Evolutionary conservation across 169 alveolate species (phyloP).

Genomic region (Cryptosporidium ryanae): DNA sequence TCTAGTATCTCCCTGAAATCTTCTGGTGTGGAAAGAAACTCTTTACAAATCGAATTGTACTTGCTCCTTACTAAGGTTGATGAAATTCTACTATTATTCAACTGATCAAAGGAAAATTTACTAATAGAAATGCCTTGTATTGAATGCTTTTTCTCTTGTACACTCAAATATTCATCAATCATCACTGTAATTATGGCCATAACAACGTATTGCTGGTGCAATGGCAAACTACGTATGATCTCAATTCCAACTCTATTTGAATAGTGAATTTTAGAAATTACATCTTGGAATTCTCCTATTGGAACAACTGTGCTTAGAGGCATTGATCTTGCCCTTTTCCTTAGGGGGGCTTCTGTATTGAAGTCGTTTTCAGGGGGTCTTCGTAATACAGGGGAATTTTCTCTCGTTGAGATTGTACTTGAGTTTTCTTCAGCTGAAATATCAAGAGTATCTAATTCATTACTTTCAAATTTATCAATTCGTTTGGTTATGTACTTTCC

Average conservation of each 20-base stretch:
- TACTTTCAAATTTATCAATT: not conserved
- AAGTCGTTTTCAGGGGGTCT: not conserved
- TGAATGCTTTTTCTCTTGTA: not conserved
- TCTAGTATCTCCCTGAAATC: slow-evolving; percentile 65
- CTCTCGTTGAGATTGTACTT: slow-evolving; percentile 45
- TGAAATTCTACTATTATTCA: slow-evolving; percentile 17
- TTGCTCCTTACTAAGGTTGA: slow-evolving; percentile 4
- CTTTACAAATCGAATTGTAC: slow-evolving; percentile 33
- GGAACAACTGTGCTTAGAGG: slow-evolving; percentile 24
- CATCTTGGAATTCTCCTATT: slow-evolving; percentile 45
- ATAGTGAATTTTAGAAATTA: slow-evolving; percentile 33
- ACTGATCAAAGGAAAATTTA: not conserved
- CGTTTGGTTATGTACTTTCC: slow-evolving; percentile 47
- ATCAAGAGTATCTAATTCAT: not conserved
- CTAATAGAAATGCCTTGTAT: not conserved
- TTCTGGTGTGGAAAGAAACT: slow-evolving; percentile 54
- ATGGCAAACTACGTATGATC: slow-evolving; percentile 26
- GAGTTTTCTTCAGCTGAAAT: not conserved
- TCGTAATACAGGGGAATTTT: slow-evolving; percentile 14
- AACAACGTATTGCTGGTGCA: slow-evolving; percentile 57
- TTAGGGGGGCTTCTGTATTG: not conserved
- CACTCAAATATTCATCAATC: slow-evolving; percentile 9
- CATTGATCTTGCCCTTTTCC: slow-evolving; percentile 50
- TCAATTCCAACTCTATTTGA: slow-evolving; percentile 8
- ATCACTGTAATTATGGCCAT: slow-evolving; percentile 62